phyloP scores from a whole-genome alignment of 768 basidiomycete genomes.

The Mycena albidolilacea region DNA sequence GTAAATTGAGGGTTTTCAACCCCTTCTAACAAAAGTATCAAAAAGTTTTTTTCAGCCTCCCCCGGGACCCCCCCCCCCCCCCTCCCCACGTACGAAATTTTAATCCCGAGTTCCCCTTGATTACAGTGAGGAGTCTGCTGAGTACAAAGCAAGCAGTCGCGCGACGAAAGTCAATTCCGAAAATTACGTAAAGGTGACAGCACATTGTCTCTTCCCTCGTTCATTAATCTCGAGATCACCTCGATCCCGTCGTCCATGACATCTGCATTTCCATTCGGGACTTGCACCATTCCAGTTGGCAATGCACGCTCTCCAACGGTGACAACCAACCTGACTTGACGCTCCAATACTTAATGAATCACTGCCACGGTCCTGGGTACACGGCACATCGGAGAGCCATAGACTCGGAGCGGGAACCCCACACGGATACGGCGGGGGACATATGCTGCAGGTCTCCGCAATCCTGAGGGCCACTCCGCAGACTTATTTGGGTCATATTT shows the following conservation, averaged over 20 bases:
- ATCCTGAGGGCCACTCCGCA: conserved; percentile 1
- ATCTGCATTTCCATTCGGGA: not conserved
- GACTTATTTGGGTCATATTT: conserved; percentile 5
- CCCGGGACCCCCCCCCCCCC: too few relatives aligned
- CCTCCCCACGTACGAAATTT: too few relatives aligned
- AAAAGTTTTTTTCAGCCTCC: too few relatives aligned
- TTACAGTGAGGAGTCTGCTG: too few relatives aligned
- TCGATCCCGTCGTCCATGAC: not conserved
- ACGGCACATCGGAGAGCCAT: conserved; percentile 1
- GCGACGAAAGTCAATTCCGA: too few relatives aligned
- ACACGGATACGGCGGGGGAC: not conserved
- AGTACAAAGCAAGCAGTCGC: too few relatives aligned
- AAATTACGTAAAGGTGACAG: too few relatives aligned
- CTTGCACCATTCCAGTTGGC: not conserved
- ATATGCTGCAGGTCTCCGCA: not conserved
- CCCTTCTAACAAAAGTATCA: too few relatives aligned
- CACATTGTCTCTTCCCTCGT: not conserved
- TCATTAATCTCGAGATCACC: not conserved
- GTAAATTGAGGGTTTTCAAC: too few relatives aligned
- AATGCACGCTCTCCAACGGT: not conserved
- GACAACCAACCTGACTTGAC: not conserved
- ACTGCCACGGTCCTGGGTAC: conserved; percentile 6
- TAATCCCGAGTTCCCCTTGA: too few relatives aligned
- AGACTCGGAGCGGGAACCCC: conserved; percentile 3
- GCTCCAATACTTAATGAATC: conserved; percentile 4